Conservation (phyloP, 164 flowering plant species). For the Warburgia ugandensis region DNA sequence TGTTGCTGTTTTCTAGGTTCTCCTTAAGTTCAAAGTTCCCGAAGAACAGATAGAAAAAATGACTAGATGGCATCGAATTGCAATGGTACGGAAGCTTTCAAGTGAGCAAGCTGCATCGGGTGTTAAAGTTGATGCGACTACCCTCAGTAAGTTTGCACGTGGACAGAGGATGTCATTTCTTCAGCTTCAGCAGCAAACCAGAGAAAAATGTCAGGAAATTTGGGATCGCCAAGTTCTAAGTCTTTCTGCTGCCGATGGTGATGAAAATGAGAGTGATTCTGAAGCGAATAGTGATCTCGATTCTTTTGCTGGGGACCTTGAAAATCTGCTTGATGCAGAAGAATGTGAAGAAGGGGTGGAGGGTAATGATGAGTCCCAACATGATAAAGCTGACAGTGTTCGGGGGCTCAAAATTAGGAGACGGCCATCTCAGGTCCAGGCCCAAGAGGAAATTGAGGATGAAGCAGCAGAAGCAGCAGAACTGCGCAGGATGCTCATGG, state of each 20-base stretch:
- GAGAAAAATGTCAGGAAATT: conserved; percentile 97
- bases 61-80: conserved; percentile 98
- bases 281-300: conserved; percentile 96
- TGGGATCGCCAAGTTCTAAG: conserved; percentile 91
- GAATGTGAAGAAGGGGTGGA: conserved; percentile 78
- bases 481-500: conserved; percentile 86
- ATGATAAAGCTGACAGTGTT: conserved; percentile 60
- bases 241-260: conserved; percentile 68
- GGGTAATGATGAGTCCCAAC: conserved; percentile 40
- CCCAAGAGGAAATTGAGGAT: conserved; percentile 93
- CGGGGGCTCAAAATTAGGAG: conserved; percentile 90
- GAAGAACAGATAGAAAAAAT: conserved; percentile 85
- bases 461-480: conserved; percentile 98
- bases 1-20: conserved; percentile 47
- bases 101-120: conserved; percentile 98
- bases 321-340: conserved; percentile 96
- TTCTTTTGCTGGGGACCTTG: conserved; percentile 97
- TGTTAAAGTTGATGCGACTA: conserved; percentile 80
- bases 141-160: conserved; percentile 86
- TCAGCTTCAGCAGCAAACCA: conserved; percentile 94
- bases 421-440: conserved; percentile 57
- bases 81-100: conserved; percentile 92
- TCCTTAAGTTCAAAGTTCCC: conserved; percentile 80
- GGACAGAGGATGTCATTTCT: conserved; percentile 98
- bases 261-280: conserved; percentile 82